Evolutionary conservation across 2,329 filamentous ascomycete species (phyloP), one percentile per base, ranked within the genome.

Genomic region (Graphium sp.): DNA sequence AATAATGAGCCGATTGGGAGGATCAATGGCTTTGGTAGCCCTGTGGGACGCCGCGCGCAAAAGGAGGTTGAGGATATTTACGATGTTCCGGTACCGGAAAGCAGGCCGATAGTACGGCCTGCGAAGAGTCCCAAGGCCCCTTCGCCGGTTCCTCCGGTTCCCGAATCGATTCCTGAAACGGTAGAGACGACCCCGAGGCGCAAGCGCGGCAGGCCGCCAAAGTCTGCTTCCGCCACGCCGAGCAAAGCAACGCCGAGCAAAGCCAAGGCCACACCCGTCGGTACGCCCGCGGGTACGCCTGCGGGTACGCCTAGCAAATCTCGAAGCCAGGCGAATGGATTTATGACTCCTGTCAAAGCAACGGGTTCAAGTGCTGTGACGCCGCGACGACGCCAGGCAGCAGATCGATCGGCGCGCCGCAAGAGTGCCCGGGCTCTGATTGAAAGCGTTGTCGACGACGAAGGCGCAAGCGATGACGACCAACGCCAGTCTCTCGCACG

Each of bases 381-480:
- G 2, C 76, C 80, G 0, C 66, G 68, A 21, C 65, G 72, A 38
- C 60, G 66, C 23, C 69, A 65, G 36, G 78, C 81, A 37, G 78
- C 78, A 13, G 83, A 94, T 51, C 73, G 79, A 27, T 94, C 85
- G 5, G 87, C 85, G 2, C 72, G 79, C 41, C 74, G 74, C 43
- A 94, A 93, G 59, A 92, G 81, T 47, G 79, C 78, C 14, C 65
- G 74, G 29, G 69, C 72, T 4, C 55, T 94, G 29, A 74, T 91
- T 21, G 73, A 85, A 43, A 73, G 74, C 24, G 72, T 74, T 6
- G 60, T 78, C 8, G 62, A 65, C 13, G 72, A 66, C 12, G 65
- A 59, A 7, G 61, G 63, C 16, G 76, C 71, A 41, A 76, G 84
- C 26, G 77, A 83, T 17, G 80, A 79, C 26, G 76, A 72, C 10